Conservation (phyloP, 2,329 filamentous ascomycete genomes). For the Orbilia blumenaviensis region DNA sequence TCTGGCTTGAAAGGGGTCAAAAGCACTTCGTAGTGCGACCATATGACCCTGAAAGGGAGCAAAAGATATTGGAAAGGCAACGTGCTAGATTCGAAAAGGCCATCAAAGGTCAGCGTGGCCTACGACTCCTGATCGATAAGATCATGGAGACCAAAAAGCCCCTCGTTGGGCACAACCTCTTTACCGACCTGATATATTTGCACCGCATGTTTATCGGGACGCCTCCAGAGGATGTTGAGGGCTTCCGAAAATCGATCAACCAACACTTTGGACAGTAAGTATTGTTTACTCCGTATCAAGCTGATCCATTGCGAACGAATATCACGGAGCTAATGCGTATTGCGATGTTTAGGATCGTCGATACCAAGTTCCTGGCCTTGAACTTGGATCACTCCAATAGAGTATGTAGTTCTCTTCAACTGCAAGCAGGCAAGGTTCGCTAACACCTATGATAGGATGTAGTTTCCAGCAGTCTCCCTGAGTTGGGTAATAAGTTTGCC, state of each 20-base stretch:
- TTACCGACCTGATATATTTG: constrained; percentile 72
- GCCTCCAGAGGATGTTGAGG: constrained; percentile 67
- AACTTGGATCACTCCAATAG: constrained; percentile 55
- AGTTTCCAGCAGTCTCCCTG: constrained; percentile 31
- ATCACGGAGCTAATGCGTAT: neutral
- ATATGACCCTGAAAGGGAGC: constrained; percentile 62
- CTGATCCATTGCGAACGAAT: neutral
- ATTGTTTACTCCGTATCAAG: neutral
- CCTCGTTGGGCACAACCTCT: constrained; percentile 72
- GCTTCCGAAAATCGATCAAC: constrained; percentile 67
- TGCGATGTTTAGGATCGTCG: constrained; percentile 63
- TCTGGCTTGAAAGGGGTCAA: constrained; percentile 58
- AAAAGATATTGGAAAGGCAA: constrained; percentile 58
- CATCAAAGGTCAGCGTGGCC: constrained; percentile 54
- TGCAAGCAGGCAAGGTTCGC: neutral
- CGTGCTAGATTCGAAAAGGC: constrained; percentile 56
- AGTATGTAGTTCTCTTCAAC: neutral
- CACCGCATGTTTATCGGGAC: constrained; percentile 70
- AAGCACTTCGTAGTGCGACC: constrained; percentile 60
- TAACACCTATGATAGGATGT: constrained; percentile 23
- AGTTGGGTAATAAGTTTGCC: constrained; percentile 15
- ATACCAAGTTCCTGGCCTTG: constrained; percentile 71
- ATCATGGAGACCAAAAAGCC: constrained; percentile 60
- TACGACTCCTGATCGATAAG: constrained; percentile 55
- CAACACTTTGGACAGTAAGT: constrained; percentile 61